These are phyloP conservation scores for Epichloe brachyelytri DNA, from an alignment of 2,329 filamentous ascomycete genomes.

Conservation along the genomic window DNA sequence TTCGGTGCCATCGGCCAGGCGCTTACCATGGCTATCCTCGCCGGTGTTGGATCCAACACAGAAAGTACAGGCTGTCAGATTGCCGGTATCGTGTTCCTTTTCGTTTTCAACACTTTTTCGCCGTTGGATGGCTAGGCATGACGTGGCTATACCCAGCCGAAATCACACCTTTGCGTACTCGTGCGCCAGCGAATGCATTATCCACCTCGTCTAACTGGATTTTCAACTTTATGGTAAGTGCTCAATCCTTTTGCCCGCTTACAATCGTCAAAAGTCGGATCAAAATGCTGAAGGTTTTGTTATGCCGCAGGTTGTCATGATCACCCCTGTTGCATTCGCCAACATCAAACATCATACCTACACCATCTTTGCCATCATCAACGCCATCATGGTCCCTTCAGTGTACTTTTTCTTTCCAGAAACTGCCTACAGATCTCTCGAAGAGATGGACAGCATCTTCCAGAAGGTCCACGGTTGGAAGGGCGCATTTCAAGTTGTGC, in stretches of 20 bases:
- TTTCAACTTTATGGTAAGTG: slow-evolving; percentile 43
- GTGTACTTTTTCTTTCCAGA: slow-evolving; percentile 54
- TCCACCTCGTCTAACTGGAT: slow-evolving; percentile 45
- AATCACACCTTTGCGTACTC: slow-evolving; percentile 54
- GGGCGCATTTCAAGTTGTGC: slow-evolving; percentile 23
- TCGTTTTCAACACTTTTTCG: slow-evolving; percentile 46
- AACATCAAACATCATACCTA: slow-evolving; percentile 49
- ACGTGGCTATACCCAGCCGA: slow-evolving; percentile 55
- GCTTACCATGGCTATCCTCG: slow-evolving; percentile 49
- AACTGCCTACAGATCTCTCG: slow-evolving; percentile 48
- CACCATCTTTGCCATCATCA: slow-evolving; percentile 54
- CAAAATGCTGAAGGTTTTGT: neutral
- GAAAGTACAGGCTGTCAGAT: slow-evolving; percentile 37
- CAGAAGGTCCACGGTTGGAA: slow-evolving; percentile 36
- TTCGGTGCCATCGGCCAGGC: slow-evolving; percentile 53
- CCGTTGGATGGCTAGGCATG: slow-evolving; percentile 44
- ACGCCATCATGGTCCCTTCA: slow-evolving; percentile 43
- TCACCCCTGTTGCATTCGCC: slow-evolving; percentile 45
- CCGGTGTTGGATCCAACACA: slow-evolving; percentile 40
- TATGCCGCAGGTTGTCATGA: slow-evolving; percentile 39
- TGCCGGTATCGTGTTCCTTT: slow-evolving; percentile 53
- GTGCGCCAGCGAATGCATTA: slow-evolving; percentile 47
- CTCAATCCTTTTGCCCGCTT: too few relatives aligned
- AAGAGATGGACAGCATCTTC: slow-evolving; percentile 56
- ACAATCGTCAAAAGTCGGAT: neutral